Conservation (phyloP, 1,139 yeast genomes). For the Torulaspora globosa region DNA sequence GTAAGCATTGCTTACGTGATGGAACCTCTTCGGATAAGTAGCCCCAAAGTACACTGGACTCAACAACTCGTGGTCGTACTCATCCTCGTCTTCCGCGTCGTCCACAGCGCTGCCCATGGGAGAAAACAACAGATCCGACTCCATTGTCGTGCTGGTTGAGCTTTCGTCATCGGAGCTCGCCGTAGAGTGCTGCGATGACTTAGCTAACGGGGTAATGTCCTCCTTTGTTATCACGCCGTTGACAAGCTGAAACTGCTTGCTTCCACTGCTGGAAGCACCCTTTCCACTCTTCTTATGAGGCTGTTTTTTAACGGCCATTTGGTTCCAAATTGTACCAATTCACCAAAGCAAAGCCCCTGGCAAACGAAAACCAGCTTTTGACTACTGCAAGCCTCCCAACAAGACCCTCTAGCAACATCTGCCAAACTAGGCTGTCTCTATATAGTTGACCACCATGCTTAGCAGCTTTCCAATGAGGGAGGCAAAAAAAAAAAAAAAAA, state of each 20-base stretch:
- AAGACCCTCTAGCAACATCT: too few species aligned
- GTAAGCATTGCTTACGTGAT: slow-evolving; percentile 9
- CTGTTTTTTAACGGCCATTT: slow-evolving; percentile 7
- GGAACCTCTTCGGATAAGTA: slow-evolving; percentile 25
- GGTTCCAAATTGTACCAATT: neutral
- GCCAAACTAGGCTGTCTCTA: neutral
- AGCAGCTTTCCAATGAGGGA: slow-evolving; percentile 1
- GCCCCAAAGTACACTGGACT: slow-evolving; percentile 19
- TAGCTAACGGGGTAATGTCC: slow-evolving; percentile 26
- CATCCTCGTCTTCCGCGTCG: slow-evolving; percentile 20
- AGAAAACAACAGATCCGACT: slow-evolving; percentile 17
- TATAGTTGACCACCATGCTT: neutral
- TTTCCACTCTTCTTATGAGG: slow-evolving; percentile 6
- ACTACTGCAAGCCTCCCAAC: too few species aligned
- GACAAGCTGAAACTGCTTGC: slow-evolving; percentile 17
- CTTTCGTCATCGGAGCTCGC: slow-evolving; percentile 1
- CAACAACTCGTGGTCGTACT: slow-evolving; percentile 22
- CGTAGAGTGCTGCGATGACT: slow-evolving; percentile 1
- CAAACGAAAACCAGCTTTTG: neutral
- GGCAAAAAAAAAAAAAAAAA: slow-evolving; percentile 4
- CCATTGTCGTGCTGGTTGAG: slow-evolving; percentile 8
- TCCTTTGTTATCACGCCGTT: slow-evolving; percentile 26
- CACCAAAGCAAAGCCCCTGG: neutral
- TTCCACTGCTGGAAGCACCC: slow-evolving; percentile 4
- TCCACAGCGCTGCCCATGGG: slow-evolving; percentile 17